Evolutionary conservation across 345 rosid genomes (phyloP).

Genomic region (Rhodomyrtus tomentosa): DNA sequence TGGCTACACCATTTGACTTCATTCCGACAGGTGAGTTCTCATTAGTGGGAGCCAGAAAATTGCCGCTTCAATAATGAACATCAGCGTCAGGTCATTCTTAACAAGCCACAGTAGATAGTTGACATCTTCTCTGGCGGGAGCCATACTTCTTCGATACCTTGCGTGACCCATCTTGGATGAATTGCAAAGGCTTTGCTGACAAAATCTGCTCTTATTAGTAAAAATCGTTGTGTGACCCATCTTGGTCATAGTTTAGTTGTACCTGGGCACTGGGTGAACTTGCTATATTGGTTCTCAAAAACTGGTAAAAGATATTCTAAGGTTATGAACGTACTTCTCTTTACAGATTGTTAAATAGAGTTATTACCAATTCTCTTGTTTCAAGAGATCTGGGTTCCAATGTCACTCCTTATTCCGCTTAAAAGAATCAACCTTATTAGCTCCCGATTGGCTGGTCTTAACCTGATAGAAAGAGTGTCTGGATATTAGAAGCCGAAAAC

Average conservation of each 20-base stretch:
- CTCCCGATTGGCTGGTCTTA: too few species aligned
- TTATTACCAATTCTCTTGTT: too few species aligned
- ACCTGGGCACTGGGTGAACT: background rate
- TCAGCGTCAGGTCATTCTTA: background rate
- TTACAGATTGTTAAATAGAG: too few species aligned
- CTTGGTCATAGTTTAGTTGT: background rate
- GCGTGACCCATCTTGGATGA: background rate
- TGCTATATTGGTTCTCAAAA: background rate
- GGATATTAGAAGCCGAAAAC: too few species aligned
- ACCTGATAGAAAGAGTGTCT: too few species aligned
- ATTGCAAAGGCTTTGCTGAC: background rate
- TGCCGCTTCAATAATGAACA: background rate
- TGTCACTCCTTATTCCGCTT: too few species aligned
- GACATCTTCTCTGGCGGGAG: background rate
- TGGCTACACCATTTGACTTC: constrained; percentile 56
- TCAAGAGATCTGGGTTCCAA: too few species aligned
- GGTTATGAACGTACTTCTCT: too few species aligned
- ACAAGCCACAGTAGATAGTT: background rate
- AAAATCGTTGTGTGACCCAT: background rate
- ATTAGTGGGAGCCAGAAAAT: background rate
- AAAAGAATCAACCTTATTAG: too few species aligned
- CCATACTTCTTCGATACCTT: background rate
- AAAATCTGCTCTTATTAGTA: background rate
- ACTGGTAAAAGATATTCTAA: background rate
- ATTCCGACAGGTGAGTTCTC: constrained; percentile 49